Percentiles rank a stretch among this genome's conserved stretches.
These are phyloP conservation scores for Lactarius deliciosus DNA, from an alignment of 768 basidiomycete genomes.

Conservation along the genomic window DNA sequence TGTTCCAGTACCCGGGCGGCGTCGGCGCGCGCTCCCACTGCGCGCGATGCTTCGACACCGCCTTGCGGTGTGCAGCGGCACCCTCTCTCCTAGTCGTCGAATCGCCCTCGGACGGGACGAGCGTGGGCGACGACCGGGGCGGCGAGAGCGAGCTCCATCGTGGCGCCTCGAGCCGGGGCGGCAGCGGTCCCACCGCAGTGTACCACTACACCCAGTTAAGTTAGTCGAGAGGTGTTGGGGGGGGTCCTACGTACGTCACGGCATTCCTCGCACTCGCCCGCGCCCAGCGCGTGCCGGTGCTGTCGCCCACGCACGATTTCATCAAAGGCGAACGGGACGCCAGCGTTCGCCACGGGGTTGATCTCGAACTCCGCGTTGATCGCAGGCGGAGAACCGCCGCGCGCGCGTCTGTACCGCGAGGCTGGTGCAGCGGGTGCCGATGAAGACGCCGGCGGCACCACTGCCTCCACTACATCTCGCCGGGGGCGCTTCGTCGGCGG, in stretches of 20 bases:
- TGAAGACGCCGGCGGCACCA: neutral
- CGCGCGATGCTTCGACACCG: conserved; percentile 70
- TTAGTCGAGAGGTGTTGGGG: too few species aligned
- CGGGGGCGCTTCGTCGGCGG: conserved; percentile 21
- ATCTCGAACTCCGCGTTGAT: conserved; percentile 51
- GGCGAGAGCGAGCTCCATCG: conserved; percentile 70
- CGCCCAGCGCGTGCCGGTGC: conserved; percentile 65
- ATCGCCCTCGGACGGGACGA: conserved; percentile 4
- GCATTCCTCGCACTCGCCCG: conserved; percentile 81
- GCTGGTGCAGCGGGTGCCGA: neutral
- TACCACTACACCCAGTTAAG: conserved; percentile 60
- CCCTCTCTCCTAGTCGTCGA: conserved; percentile 13
- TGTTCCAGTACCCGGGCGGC: conserved; percentile 87
- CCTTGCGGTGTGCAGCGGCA: conserved; percentile 55
- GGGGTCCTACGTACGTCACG: conserved; percentile 51
- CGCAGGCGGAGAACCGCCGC: neutral
- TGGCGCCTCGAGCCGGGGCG: conserved; percentile 61
- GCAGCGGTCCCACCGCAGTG: conserved; percentile 69
- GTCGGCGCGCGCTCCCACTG: conserved; percentile 70
- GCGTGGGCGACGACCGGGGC: conserved; percentile 20
- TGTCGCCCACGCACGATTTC: conserved; percentile 70
- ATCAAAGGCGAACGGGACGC: conserved; percentile 66
- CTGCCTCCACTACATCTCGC: neutral
- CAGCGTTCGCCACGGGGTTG: conserved; percentile 62
- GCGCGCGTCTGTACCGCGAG: conserved; percentile 8